These are phyloP conservation scores for Lantana camara DNA, from an alignment of 257 asterid genomes.

Conservation along the genomic window DNA sequence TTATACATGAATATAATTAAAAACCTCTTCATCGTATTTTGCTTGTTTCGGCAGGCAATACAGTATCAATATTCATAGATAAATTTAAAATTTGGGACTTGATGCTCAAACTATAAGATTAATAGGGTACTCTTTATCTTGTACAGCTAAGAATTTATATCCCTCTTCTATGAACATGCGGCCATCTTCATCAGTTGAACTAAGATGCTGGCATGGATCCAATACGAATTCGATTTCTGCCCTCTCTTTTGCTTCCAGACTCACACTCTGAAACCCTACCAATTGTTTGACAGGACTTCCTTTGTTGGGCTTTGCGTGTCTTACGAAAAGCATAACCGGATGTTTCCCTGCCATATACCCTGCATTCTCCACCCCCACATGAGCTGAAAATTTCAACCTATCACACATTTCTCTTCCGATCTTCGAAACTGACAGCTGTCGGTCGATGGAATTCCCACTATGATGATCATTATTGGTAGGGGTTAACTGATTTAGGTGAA, in stretches of 20 bases:
- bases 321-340: conserved; percentile 59
- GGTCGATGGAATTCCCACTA: conserved; percentile 25
- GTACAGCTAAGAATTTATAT: conserved; percentile 50
- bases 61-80: not conserved
- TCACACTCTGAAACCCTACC: conserved; percentile 67
- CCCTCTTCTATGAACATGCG: conserved; percentile 72
- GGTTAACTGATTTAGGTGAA: conserved; percentile 41
- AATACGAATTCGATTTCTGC: conserved; percentile 46
- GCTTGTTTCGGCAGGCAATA: too few species aligned
- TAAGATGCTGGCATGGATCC: conserved; percentile 76
- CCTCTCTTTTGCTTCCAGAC: conserved; percentile 46
- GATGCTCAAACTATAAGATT: conserved; percentile 46
- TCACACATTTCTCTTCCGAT: conserved; percentile 51
- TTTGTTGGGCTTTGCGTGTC: conserved; percentile 26
- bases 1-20: too few species aligned
- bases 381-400: conserved; percentile 51
- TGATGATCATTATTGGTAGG: conserved; percentile 13
- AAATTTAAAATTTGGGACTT: not conserved
- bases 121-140: conserved; percentile 55
- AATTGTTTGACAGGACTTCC: conserved; percentile 53
- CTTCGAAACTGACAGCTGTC: conserved; percentile 40
- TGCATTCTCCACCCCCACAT: conserved; percentile 53
- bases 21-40: too few species aligned
- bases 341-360: conserved; percentile 66
- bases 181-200: conserved; percentile 67